Conservation (phyloP, 2,329 filamentous ascomycete species). For the Trichoderma semiorbis region DNA sequence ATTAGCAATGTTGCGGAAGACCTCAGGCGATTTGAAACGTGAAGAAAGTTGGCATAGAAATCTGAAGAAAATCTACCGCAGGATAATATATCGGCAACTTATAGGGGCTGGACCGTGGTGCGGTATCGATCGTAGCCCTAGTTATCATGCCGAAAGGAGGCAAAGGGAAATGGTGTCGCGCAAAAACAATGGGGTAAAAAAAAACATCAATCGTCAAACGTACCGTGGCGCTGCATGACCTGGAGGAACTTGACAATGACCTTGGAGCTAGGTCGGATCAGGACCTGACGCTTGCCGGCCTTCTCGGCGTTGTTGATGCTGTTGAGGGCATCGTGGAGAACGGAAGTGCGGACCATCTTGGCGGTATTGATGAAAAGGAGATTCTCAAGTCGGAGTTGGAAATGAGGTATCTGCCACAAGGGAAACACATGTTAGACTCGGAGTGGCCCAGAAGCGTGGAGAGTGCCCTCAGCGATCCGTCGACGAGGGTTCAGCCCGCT, state of each 20-base stretch:
- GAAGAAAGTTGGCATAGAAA: constrained; percentile 51
- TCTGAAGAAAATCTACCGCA: constrained; percentile 92
- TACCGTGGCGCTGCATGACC: constrained; percentile 99
- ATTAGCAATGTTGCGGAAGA: constrained; percentile 83
- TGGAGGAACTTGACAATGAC: constrained; percentile 99
- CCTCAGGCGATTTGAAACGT: constrained; percentile 68
- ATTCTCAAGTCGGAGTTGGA: constrained; percentile 71
- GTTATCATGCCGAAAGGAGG: constrained; percentile 94
- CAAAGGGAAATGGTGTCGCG: background rate
- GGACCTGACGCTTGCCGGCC: constrained; percentile 97
- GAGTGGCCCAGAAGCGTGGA: constrained; percentile 59
- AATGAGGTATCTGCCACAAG: constrained; percentile 61
- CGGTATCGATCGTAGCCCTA: constrained; percentile 82
- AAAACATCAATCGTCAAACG: constrained; percentile 39
- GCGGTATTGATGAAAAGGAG: constrained; percentile 57
- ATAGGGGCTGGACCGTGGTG: constrained; percentile 97
- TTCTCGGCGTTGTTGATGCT: constrained; percentile 99
- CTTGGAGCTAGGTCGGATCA: constrained; percentile 98
- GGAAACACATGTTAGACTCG: constrained; percentile 55
- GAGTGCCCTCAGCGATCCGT: constrained; percentile 59
- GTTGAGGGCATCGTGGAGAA: constrained; percentile 99
- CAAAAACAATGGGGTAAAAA: background rate
- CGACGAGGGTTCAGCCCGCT: constrained; percentile 67
- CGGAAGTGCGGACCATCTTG: constrained; percentile 99
- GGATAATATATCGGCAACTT: constrained; percentile 97